Evolutionary conservation across 2,329 filamentous ascomycete genomes (phyloP), one percentile per base, ranked within the genome.

Genomic region (Colletotrichum sp.): DNA sequence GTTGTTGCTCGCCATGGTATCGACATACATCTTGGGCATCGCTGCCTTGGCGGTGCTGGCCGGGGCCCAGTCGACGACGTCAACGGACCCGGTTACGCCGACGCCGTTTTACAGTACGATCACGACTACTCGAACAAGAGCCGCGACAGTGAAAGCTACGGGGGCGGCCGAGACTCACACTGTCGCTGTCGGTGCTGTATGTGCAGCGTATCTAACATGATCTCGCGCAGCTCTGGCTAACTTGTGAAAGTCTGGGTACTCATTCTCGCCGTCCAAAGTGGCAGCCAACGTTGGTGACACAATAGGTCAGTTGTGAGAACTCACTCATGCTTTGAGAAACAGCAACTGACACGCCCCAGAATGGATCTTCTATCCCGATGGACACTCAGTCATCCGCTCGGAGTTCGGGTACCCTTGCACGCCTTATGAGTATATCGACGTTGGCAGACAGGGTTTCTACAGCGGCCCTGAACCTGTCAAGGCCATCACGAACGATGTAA

Each of bases 301-400:
- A 7, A 84, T 91, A 59, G 81, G 87, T 88, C 78, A 74, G 83
- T 80, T 52, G 44, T 25, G 44, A n/a, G 22, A 19, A 9, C 55
- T 27, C 0, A 44, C 6, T 11, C 5, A 4, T 27, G n/a, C 16
- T 2, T 15, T 16, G 8, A 12, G 5, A 16, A n/a, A 8, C 61
- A 44, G 6, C 7, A 25, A 19, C 28, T 73, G 63, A 79, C 76
- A 78, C 57, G 75, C 65, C 67, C 13, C 68, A 86, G 87, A 90
- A 76, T 94, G 91, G 82, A 85, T 88, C 59, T 93, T 94, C 80
- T 93, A 91, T 78, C 91, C 92, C 2, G 86, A 86, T 27, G 92
- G 90, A 68, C 92, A 94, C 80, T 92, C 91, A 5, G 90, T 94
- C n/a, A 90, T 90, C 11, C 87, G 91, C 66, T 89, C 91, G 39